Conservation (phyloP, 345 rosid genomes). For the Gossypium anomalum region DNA sequence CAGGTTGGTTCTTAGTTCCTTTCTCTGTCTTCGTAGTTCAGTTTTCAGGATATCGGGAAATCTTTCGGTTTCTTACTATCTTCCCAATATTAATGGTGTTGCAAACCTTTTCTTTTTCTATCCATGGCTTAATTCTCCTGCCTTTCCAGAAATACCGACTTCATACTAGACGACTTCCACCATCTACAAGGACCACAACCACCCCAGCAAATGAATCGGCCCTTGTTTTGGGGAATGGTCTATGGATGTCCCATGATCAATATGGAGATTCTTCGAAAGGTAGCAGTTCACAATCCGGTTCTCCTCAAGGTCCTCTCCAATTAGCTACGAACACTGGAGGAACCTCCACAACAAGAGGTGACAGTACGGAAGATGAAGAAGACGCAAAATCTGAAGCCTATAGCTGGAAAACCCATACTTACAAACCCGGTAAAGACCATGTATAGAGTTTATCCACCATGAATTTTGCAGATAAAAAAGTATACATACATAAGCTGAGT, state of each 20-base stretch:
- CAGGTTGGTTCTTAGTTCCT: conserved; percentile 46
- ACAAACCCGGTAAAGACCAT: conserved; percentile 35
- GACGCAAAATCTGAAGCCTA: conserved; percentile 66
- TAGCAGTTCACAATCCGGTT: conserved; percentile 52
- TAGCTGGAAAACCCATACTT: conserved; percentile 53
- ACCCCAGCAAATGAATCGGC: conserved; percentile 42
- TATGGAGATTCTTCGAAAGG: conserved; percentile 47
- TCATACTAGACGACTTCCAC: conserved; percentile 47
- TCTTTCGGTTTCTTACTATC: no score
- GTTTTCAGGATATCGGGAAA: no score
- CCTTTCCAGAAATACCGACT: conserved; percentile 76
- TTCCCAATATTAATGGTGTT: not conserved
- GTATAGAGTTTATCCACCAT: conserved; percentile 44
- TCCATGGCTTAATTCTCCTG: conserved; percentile 7
- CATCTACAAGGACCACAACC: conserved; percentile 18
- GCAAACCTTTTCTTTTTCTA: not conserved
- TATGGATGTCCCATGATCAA: conserved; percentile 55
- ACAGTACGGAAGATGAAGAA: conserved; percentile 68
- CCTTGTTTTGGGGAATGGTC: conserved; percentile 47
- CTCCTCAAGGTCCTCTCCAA: conserved; percentile 87
- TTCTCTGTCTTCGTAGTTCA: no score
- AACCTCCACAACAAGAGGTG: conserved; percentile 47
- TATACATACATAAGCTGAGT: conserved; percentile 39
- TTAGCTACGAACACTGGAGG: conserved; percentile 47
- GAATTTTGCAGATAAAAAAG: conserved; percentile 55